Base-by-base conservation (phyloP, 176 grass and related monocot species). In the Oryza meridionalis region DNA sequence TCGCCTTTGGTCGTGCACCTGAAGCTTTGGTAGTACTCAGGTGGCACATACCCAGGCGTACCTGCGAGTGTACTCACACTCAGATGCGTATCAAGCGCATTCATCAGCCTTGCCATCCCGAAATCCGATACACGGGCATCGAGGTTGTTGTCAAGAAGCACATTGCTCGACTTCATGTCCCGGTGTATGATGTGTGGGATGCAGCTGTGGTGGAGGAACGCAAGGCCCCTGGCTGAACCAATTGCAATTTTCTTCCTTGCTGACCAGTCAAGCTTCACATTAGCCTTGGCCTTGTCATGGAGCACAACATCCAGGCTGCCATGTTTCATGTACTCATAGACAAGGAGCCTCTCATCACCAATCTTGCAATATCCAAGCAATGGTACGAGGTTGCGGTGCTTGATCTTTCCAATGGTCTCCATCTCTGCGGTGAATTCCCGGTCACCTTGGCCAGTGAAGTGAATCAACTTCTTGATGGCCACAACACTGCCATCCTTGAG, bases 401-500 rank as follows among this genome's bases (percentile, higher is more conserved):
- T 99, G 88, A 99, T 96, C 87, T 99, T 99, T 62, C 96, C 96
- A 4, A 96, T 96, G 1, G 96, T 99, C 85, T 99, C 96, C 96
- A 99, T 99, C 88, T 99, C 96, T 2, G 93, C 91, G 1, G 93
- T 99, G 91, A 96, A 99, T 26, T 96, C 93, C 50, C 96, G 69
- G 66, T 99, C 96, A 15, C 96, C 96, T 77, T 99, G 96, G 35
- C 96, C 88, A 3, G 96, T 92, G 70, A 91, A 94, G 47, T 99
- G 96, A 45, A 95, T 96, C 44, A 99, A 77, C 90, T 99, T 99
- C 93, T 99, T 99, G 78, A 99, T 88, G 26, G 96, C 96, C 15
- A 99, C 96, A 0, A 83, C 90, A 2, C 78, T 89, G 2, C 91
- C 88, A 50, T 99, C 96, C 88, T 94, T 94, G 89, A 99, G 91